Percentiles rank a stretch among this genome's conserved stretches.
phyloP scores from a whole-genome alignment of 1,139 yeast genomes.

The Hyphopichia buzzinii region DNA sequence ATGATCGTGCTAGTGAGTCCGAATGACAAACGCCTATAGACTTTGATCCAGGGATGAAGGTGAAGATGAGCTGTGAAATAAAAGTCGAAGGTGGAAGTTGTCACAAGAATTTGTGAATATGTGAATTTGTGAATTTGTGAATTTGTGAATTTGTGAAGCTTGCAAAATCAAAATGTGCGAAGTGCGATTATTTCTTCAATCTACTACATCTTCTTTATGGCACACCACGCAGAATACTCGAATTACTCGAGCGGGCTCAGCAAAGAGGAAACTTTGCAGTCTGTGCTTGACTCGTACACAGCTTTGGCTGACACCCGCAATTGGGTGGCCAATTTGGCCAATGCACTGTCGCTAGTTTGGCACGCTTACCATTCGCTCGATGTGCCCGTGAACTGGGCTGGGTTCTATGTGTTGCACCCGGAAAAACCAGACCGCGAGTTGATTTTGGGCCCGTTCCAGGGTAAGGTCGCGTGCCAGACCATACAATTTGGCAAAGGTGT shows the following conservation, averaged over 20 bases:
- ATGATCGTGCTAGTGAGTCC: too few relatives aligned
- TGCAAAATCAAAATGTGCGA: too few relatives aligned
- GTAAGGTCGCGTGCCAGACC: conserved; percentile 91
- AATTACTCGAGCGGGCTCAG: conserved; percentile 35
- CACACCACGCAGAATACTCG: conserved; percentile 66
- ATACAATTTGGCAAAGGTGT: conserved; percentile 83
- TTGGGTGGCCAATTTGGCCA: conserved; percentile 89
- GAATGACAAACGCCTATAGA: too few relatives aligned
- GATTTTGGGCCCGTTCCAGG: conserved; percentile 90
- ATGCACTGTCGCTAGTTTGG: conserved; percentile 85
- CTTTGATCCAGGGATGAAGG: too few relatives aligned
- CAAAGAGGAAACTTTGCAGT: conserved; percentile 59
- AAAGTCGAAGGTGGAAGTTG: too few relatives aligned
- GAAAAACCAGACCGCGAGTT: conserved; percentile 40
- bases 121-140: too few relatives aligned
- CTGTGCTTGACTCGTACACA: conserved; percentile 56
- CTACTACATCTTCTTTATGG: not conserved
- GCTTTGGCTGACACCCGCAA: conserved; percentile 68
- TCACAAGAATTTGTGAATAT: too few relatives aligned
- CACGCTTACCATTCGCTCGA: conserved; percentile 70
- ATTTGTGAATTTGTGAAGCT: too few relatives aligned
- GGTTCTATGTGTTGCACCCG: conserved; percentile 64
- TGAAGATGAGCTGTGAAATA: too few relatives aligned
- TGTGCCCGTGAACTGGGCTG: conserved; percentile 82
- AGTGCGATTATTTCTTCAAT: too few relatives aligned